A percentile compares a stretch with the other conserved stretches of the same genome.
Conservation (phyloP, 768 basidiomycete genomes). For the Lepiota venenata region DNA sequence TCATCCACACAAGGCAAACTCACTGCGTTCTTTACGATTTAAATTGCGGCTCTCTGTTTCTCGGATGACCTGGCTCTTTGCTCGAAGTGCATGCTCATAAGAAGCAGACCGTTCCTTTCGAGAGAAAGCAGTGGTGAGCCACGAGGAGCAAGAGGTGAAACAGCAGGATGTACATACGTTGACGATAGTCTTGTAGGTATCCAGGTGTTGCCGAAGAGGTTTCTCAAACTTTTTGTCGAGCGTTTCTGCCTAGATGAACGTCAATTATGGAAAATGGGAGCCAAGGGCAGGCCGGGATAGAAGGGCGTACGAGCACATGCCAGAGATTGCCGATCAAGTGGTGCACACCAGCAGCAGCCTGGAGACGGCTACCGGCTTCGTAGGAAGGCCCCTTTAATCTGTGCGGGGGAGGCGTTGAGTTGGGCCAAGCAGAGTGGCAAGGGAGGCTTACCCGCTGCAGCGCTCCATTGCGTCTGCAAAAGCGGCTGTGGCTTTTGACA, state of each 20-base stretch:
- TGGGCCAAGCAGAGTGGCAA: neutral
- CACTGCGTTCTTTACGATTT: constrained; percentile 84
- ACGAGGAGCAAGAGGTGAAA: neutral
- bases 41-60: constrained; percentile 83
- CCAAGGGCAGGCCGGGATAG: constrained; percentile 4
- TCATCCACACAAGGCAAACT: constrained; percentile 21
- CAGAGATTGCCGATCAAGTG: constrained; percentile 92
- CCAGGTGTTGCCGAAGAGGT: constrained; percentile 81
- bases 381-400: constrained; percentile 80
- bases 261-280: constrained; percentile 6
- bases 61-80: constrained; percentile 82
- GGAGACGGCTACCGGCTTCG: constrained; percentile 76
- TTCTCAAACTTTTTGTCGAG: constrained; percentile 88
- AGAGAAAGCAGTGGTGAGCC: constrained; percentile 3
- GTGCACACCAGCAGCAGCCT: constrained; percentile 85
- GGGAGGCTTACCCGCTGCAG: constrained; percentile 68
- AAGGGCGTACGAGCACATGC: constrained; percentile 73
- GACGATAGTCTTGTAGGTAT: constrained; percentile 72
- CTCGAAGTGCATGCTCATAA: constrained; percentile 79
- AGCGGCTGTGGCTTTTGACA: constrained; percentile 79
- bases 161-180: constrained; percentile 38
- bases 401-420: neutral
- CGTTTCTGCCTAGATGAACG: constrained; percentile 62
- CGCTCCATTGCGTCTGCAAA: constrained; percentile 87
- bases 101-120: constrained; percentile 76